Conservation (phyloP, 176 grass and related monocot genomes). For the Tillandsia leiboldiana region DNA sequence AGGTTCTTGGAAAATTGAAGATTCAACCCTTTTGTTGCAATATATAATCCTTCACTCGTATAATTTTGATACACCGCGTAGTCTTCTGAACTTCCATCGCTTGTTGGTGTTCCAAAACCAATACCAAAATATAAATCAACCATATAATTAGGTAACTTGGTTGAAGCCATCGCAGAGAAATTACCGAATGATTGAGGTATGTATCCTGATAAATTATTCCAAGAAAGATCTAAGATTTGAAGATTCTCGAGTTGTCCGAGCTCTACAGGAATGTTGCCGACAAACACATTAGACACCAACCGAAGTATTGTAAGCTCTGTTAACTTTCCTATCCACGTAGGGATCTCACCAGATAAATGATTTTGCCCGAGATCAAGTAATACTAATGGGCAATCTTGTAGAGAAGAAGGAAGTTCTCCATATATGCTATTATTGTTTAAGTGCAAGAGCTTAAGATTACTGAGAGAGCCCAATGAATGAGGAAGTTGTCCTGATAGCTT, state of each 20-base stretch:
- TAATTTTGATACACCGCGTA: no score
- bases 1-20: not conserved
- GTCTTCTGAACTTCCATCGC: no score
- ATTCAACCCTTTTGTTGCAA: conserved; percentile 21
- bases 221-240: conserved; percentile 17
- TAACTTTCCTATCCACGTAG: conserved; percentile 27
- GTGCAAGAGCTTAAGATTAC: not conserved
- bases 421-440: conserved; percentile 28
- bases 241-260: conserved; percentile 15
- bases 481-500: not conserved
- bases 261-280: conserved; percentile 7
- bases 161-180: conserved; percentile 11
- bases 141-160: not conserved
- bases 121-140: not conserved
- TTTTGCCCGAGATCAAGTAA: conserved; percentile 35
- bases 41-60: not conserved
- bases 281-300: conserved; percentile 30
- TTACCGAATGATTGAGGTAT: conserved; percentile 16
- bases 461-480: not conserved
- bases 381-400: not conserved
- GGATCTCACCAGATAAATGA: conserved; percentile 29
- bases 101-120: no score
- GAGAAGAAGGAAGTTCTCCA: conserved; percentile 26
- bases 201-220: conserved; percentile 27
- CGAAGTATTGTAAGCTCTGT: not conserved